Base-by-base conservation (phyloP, 768 basidiomycete genomes). In the Leucocoprinus birnbaumii region DNA sequence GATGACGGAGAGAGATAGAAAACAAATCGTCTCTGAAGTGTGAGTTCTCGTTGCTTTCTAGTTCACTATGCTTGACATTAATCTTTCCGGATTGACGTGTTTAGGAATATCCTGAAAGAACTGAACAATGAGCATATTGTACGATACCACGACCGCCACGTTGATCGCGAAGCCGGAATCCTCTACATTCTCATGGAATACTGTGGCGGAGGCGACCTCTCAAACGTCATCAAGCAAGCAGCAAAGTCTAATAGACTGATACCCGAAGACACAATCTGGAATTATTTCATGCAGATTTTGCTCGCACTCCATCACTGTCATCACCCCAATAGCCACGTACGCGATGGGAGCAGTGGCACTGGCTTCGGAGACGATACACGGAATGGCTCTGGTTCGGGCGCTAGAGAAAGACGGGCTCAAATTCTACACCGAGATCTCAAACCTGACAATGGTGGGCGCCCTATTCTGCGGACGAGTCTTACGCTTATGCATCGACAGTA, bases 111-210 rank as follows among this genome's bases (percentile, higher is more conserved):
- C 64, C 82, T 99, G 50, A 97, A 97, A 73, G 93, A 95, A 65
- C 79, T 98, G 16, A 82, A 93, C 62, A 93, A 98, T 71, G 90
- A 91, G 66, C 89, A 98, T 71, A 98, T 98, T 59, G 97, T 99
- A 58, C 91, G 91, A 62, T 96, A 95, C 70, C 86, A 92, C 62
- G 94, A 97, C 77, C 82, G 94, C 58, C 78, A 89, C 65, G 91
- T 98, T 55, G 97, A 99, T 75, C 79, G 89, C 58, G 91, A 94
- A 48, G 78, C 78, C 22, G 93, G 93, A 19, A 90, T 94, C 54
- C 83, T 98, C 42, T 98, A 98, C 69, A 98, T 99, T 58, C 79
- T 98, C 61, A 99, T 98, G 97, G 97, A 99, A 74, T 98, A 93
- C 68, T 99, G 97, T 65, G 94, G 93, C 3, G 95, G 94, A 19